Base-by-base conservation (phyloP, 2,329 filamentous ascomycete genomes). In the Aspergillus hortae region DNA sequence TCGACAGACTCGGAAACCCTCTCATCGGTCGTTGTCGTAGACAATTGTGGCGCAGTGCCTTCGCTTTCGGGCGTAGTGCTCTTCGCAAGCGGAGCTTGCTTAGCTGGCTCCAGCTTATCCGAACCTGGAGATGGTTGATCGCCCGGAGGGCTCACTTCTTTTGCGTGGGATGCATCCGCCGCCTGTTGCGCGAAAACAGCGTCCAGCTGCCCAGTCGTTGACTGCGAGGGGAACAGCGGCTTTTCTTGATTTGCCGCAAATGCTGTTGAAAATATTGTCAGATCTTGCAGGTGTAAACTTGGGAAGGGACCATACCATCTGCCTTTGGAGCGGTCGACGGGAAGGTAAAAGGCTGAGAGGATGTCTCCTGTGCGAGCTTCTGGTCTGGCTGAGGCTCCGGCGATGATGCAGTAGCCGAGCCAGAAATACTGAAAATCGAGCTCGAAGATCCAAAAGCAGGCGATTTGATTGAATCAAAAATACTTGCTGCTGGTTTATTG, bases 401-500 rank as follows among this genome's bases (percentile, higher is more conserved):
- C 9, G 40, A 46, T 21, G 50, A 19, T 14, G 23, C 25, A 9
- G 17, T 33, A 27, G 21, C 49, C 36, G 33, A 52, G 9, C 15
- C 21, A 40, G 42, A 21, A 25, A 51, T 33, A 44, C 42, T 56
- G 40, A 61, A 60, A 3, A 53, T 35, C 15, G 61, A 45, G 11
- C 30, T 41, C 9, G 46, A 27, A 11, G 21, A 12, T 7, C 40
- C 44, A 3, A 50, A 36, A 15, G 47, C 23, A 9, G 53, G 36
- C 17, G 48, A 10, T 48, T 60, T 61, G 19, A 21, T 33, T 12
- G 48, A 44, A 30, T 52, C 38, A 17, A 56, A 60, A 19, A 57
- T 36, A 45, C 55, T 56, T 32, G 50, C 43, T 11, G 54, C 41
- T n/a, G 60, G 44, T 44, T 60, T 52, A 12, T 50, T 45, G 46